These are phyloP conservation scores for Agrostemma githago DNA, from an alignment of 148 eudicot genomes.

Conservation along the genomic window DNA sequence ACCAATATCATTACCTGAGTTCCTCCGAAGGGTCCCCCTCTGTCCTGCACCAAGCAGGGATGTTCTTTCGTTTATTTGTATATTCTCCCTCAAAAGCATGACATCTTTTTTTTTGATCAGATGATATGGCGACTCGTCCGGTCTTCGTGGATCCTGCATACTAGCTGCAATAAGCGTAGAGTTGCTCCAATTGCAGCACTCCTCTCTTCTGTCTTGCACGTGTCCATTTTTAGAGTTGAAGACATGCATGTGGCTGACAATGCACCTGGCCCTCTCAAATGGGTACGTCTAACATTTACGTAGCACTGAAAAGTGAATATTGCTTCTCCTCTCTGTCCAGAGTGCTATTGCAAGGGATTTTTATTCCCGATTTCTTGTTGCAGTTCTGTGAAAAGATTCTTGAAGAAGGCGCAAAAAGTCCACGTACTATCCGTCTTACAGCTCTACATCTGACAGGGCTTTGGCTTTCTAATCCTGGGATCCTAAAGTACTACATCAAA, in stretches of 20 bases:
- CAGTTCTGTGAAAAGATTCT: slow-evolving; percentile 85
- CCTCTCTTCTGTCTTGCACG: slow-evolving; percentile 82
- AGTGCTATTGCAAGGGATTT: neutral
- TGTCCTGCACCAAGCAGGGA: slow-evolving; percentile 1
- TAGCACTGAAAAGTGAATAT: neutral
- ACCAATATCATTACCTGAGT: neutral
- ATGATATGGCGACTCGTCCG: slow-evolving; percentile 91
- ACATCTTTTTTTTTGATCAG: slow-evolving; percentile 33
- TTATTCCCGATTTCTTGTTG: slow-evolving; percentile 14
- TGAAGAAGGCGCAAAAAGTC: slow-evolving; percentile 94
- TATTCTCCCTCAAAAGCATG: neutral
- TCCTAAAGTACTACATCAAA: slow-evolving; percentile 66
- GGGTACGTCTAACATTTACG: slow-evolving; percentile 46
- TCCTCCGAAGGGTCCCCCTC: neutral
- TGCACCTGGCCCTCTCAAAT: slow-evolving; percentile 82
- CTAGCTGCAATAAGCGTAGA: slow-evolving; percentile 89
- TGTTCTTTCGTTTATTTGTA: neutral
- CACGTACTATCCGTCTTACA: slow-evolving; percentile 95
- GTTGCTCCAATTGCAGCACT: slow-evolving; percentile 98
- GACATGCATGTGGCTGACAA: slow-evolving; percentile 65
- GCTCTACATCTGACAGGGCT: slow-evolving; percentile 92
- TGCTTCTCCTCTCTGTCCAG: neutral
- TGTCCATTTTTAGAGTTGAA: slow-evolving; percentile 55
- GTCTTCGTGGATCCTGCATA: slow-evolving; percentile 88
- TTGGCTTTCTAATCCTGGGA: slow-evolving; percentile 64